Evolutionary conservation across 1,284 basidiomycete species (phyloP), one percentile per base, ranked within the genome.

Genomic region (Pseudozyma hubeiensis): DNA sequence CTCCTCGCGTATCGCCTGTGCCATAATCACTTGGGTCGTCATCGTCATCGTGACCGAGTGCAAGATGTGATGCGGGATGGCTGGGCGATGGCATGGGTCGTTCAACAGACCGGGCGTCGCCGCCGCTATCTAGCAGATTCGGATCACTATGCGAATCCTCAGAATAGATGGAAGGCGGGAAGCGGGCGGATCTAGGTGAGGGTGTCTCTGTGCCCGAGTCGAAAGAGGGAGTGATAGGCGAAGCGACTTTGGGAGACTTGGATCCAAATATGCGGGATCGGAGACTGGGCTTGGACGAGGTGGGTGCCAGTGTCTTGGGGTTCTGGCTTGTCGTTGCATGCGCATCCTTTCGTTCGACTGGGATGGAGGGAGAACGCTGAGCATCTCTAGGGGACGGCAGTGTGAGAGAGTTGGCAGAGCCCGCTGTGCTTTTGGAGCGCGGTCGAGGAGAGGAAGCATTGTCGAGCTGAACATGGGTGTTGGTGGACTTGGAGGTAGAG

Each of bases 211-310:
- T 57, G 19, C 53, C 58, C 39, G 62, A 62, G 13, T 62, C 62
- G 14, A 55, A 31, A 13, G 65, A 55, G 10, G 65, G 57, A 0
- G 58, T 30, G 9, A 65, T 53, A 7, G 53, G 47, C 37, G 65
- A 57, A 11, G 55, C 57, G 11, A 14, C 39, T 30, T 66, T 65
- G 29, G 43, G n/a, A 10, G 45, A 30, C 37, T 66, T 75, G 39
- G 54, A 24, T n/a, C 73, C 73, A 24, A 75, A 75, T 31, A 75
- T 58, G 45, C 73, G 55, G 2, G 64, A 55, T 19, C 68, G 60
- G 7, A 75, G 61, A 53, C 73, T 67, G 34, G 49, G 48, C 34
- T 71, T 75, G 17, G 72, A 52, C 2, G 65, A 40, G 9, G 39
- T 52, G 6, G 55, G 7, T 0, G 56, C n/a, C 16, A 46, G 51